Conservation (phyloP, 2,329 filamentous ascomycete species). For the Fusarium nelsonii region DNA sequence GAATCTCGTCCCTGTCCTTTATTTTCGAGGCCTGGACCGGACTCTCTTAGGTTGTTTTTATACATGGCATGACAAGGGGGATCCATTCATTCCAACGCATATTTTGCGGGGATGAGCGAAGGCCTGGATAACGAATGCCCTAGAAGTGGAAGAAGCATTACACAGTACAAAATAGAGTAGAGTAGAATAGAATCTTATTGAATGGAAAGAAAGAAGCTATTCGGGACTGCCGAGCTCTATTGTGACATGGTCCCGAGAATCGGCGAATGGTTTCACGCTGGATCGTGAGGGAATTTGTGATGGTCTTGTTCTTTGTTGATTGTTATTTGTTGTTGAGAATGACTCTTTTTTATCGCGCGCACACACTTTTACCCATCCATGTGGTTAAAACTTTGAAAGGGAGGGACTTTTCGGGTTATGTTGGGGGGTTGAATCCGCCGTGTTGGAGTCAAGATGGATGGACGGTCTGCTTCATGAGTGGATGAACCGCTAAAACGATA, state of each 20-base stretch:
- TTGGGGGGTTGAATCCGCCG: constrained; percentile 39
- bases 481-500: constrained; percentile 3
- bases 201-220: constrained; percentile 1
- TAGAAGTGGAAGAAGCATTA: constrained; percentile 19
- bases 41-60: background rate
- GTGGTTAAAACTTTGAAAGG: constrained; percentile 3
- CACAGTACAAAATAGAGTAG: background rate
- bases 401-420: constrained; percentile 12
- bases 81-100: constrained; percentile 27
- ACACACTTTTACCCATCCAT: background rate
- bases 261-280: background rate
- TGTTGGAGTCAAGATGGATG: constrained; percentile 43
- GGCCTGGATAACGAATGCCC: constrained; percentile 31
- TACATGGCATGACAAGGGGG: constrained; percentile 14
- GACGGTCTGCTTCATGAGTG: constrained; percentile 33
- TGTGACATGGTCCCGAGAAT: constrained; percentile 8
- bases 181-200: background rate
- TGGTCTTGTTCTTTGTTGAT: background rate
- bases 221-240: constrained; percentile 29
- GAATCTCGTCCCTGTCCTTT: constrained; percentile 30
- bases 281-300: constrained; percentile 34
- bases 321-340: constrained; percentile 30
- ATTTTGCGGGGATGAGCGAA: constrained; percentile 39
- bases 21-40: constrained; percentile 22
- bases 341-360: constrained; percentile 19